These are phyloP conservation scores for Yamadazyma kanchanaburiensis DNA, from an alignment of 1,139 yeast species.

Conservation along the genomic window DNA sequence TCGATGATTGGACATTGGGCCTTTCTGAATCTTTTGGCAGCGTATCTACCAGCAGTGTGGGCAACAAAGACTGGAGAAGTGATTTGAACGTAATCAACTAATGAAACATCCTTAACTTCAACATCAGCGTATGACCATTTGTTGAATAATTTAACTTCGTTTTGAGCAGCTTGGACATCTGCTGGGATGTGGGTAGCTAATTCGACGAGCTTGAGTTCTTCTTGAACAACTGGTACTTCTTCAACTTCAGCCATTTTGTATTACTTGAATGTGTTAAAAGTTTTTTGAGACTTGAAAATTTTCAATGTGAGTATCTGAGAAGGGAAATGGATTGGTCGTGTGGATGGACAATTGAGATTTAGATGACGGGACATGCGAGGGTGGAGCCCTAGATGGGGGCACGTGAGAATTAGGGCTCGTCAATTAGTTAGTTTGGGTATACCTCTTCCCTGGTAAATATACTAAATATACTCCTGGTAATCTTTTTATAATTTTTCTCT, in stretches of 20 bases:
- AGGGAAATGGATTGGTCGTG: conserved; percentile 7
- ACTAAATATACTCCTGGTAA: too few species aligned
- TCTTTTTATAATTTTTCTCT: too few species aligned
- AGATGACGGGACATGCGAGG: too few species aligned
- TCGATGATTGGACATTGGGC: conserved; percentile 99
- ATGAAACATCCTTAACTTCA: conserved; percentile 95
- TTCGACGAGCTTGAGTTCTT: conserved; percentile 77
- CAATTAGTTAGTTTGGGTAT: too few species aligned
- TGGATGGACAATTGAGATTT: too few species aligned
- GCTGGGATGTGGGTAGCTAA: conserved; percentile 95
- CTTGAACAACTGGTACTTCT: conserved; percentile 54
- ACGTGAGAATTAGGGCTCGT: too few species aligned
- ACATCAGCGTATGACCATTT: conserved; percentile 99
- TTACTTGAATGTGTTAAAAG: conserved; percentile 5
- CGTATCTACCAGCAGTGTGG: conserved; percentile 99
- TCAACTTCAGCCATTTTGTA: conserved; percentile 50
- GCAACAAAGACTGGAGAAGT: conserved; percentile 97
- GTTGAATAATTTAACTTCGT: conserved; percentile 97
- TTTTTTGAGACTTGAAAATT: conserved; percentile 8
- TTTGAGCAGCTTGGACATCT: conserved; percentile 94
- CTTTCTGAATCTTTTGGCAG: conserved; percentile 99
- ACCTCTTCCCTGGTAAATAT: too few species aligned
- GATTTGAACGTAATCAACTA: conserved; percentile 97
- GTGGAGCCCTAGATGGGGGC: conserved; percentile 2
- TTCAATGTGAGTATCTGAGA: conserved; percentile 8